Conservation (phyloP, 495 filamentous ascomycete species). For the Annulohypoxylon bovei region DNA sequence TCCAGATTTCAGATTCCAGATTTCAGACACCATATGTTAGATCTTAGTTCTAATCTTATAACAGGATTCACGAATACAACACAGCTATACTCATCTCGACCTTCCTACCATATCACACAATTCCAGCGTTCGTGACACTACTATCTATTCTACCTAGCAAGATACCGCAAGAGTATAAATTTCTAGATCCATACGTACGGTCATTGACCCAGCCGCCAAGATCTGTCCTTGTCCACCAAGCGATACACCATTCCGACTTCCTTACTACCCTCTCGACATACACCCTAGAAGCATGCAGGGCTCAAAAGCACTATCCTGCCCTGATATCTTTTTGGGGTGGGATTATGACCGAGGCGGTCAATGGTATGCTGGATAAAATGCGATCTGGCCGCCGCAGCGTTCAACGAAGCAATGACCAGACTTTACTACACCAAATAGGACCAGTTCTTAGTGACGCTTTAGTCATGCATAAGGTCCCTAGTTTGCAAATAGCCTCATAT, state of each 20-base stretch:
- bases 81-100: conserved; percentile 80
- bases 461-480: conserved; percentile 73
- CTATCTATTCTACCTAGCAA: conserved; percentile 81
- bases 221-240: conserved; percentile 80
- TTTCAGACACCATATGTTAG: no score
- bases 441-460: conserved; percentile 81
- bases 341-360: conserved; percentile 80
- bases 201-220: conserved; percentile 78
- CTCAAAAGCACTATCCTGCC: conserved; percentile 75
- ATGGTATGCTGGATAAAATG: conserved; percentile 78
- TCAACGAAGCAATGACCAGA: conserved; percentile 78
- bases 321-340: conserved; percentile 90
- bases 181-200: conserved; percentile 83
- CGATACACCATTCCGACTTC: conserved; percentile 75
- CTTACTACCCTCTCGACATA: conserved; percentile 77
- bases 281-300: conserved; percentile 71
- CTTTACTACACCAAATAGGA: conserved; percentile 76
- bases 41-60: conserved; percentile 45
- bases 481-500: conserved; percentile 84
- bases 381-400: conserved; percentile 73
- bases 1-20: no score
- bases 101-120: conserved; percentile 90
- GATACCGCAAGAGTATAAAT: conserved; percentile 78
- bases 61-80: conserved; percentile 91
- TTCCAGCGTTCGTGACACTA: conserved; percentile 80